phyloP scores from a whole-genome alignment of 169 alveolate genomes.

The Babesia ovata region DNA sequence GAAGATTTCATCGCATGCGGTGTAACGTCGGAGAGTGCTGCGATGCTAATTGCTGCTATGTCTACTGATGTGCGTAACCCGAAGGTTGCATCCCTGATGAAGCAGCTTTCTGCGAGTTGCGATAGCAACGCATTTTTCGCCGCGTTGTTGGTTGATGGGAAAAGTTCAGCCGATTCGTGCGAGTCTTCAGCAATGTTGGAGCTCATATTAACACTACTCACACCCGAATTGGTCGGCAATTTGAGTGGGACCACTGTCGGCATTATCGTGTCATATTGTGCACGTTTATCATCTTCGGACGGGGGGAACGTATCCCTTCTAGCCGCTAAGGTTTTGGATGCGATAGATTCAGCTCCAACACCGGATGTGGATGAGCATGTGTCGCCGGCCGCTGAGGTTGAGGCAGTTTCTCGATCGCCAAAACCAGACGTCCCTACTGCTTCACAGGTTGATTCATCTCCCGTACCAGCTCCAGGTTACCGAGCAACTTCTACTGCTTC shows the following conservation, averaged over 20 bases:
- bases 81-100: not conserved
- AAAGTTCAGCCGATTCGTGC: not conserved
- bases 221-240: not conserved
- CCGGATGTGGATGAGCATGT: not conserved
- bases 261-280: not conserved
- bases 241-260: not conserved
- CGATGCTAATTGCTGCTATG: not conserved
- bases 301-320: not conserved
- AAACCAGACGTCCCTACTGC: too few relatives aligned
- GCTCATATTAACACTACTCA: not conserved
- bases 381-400: not conserved
- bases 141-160: not conserved
- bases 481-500: not conserved
- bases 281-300: not conserved
- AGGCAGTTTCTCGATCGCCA: not conserved
- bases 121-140: not conserved
- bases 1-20: constrained; percentile 1
- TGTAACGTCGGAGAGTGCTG: not conserved
- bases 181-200: not conserved
- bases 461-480: not conserved
- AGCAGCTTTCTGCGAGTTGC: not conserved
- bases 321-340: not conserved
- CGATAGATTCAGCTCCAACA: not conserved
- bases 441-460: too few relatives aligned
- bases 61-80: constrained; percentile 5